Conservation (phyloP, 1,139 yeast genomes). For the Taiozyma sp. region DNA sequence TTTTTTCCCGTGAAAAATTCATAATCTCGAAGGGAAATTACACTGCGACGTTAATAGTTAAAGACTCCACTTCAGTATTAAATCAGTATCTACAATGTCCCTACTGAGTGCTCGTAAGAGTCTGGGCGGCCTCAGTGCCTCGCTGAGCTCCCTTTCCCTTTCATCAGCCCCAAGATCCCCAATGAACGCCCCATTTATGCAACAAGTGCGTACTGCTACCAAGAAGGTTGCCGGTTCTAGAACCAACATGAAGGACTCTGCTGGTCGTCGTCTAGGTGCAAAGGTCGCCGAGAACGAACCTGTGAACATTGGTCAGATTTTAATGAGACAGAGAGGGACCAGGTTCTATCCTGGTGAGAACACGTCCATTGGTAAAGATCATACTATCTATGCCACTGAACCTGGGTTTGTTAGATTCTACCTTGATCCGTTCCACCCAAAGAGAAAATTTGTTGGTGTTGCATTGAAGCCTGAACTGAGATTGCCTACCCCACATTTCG, state of each 20-base stretch:
- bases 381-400: constrained; percentile 84
- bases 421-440: constrained; percentile 95
- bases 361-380: constrained; percentile 87
- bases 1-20: background rate
- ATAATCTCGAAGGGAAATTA: background rate
- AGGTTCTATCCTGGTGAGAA: constrained; percentile 94
- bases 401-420: constrained; percentile 93
- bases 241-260: constrained; percentile 90
- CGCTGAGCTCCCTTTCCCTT: constrained; percentile 11
- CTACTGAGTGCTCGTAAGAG: background rate
- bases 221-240: constrained; percentile 93
- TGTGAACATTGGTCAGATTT: constrained; percentile 80
- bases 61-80: too few relatives aligned
- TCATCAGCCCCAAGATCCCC: constrained; percentile 1
- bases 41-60: too few relatives aligned
- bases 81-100: background rate
- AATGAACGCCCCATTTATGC: constrained; percentile 3
- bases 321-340: constrained; percentile 97
- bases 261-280: constrained; percentile 92
- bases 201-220: constrained; percentile 82
- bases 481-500: constrained; percentile 87
- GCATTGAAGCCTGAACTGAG: constrained; percentile 60
- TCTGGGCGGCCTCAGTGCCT: constrained; percentile 6
- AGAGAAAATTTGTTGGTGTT: constrained; percentile 85
- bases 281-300: constrained; percentile 67